phyloP scores from a whole-genome alignment of 2,329 filamentous ascomycete species.

The Xenoacremonium recifei region DNA sequence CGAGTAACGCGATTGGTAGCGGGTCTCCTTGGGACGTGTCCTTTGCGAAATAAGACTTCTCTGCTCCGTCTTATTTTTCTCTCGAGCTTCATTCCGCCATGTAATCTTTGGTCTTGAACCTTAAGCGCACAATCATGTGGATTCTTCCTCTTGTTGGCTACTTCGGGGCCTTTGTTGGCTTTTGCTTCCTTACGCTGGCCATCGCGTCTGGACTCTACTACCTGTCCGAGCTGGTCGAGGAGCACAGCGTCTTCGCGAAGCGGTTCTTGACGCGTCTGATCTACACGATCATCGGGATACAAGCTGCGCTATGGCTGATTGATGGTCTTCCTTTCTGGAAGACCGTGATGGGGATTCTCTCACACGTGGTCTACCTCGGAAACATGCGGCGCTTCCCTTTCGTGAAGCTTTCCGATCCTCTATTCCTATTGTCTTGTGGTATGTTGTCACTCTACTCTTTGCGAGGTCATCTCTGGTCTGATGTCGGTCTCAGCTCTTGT shows the following conservation, averaged over 20 bases:
- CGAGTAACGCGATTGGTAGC: slow-evolving; percentile 11
- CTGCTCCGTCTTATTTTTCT: slow-evolving; percentile 6
- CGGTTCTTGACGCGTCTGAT: slow-evolving; percentile 83
- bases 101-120: slow-evolving; percentile 17
- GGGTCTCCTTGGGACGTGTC: slow-evolving; percentile 21
- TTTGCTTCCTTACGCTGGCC: slow-evolving; percentile 89
- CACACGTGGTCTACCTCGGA: slow-evolving; percentile 82
- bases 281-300: slow-evolving; percentile 74
- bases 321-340: slow-evolving; percentile 82
- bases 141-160: slow-evolving; percentile 92
- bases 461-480: background rate
- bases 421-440: slow-evolving; percentile 84
- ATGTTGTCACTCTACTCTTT: slow-evolving; percentile 30
- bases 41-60: slow-evolving; percentile 14
- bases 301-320: slow-evolving; percentile 71
- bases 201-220: slow-evolving; percentile 99
- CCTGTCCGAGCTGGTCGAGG: slow-evolving; percentile 94
- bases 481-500: slow-evolving; percentile 64
- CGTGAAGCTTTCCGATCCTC: slow-evolving; percentile 82
- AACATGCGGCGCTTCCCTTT: slow-evolving; percentile 76
- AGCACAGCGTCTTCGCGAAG: slow-evolving; percentile 91
- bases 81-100: slow-evolving; percentile 17
- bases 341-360: slow-evolving; percentile 71
- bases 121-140: slow-evolving; percentile 67
- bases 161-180: slow-evolving; percentile 80